These are phyloP conservation scores for Coniella vitis DNA, from an alignment of 2,329 filamentous ascomycete species.

Conservation along the genomic window DNA sequence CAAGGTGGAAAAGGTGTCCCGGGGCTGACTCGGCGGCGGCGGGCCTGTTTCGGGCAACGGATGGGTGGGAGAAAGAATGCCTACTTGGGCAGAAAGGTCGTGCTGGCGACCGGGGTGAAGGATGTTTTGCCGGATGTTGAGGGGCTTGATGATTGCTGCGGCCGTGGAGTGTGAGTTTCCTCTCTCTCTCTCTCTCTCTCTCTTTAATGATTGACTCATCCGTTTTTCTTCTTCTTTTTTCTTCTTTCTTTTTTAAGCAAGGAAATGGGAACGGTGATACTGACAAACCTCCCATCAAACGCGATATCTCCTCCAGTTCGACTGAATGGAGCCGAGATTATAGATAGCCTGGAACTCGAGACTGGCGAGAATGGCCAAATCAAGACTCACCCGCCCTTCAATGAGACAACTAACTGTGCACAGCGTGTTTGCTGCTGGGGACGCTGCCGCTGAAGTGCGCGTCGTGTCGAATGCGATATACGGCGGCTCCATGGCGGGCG, in stretches of 20 bases:
- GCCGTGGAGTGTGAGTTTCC: constrained; percentile 36
- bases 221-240: too few relatives aligned
- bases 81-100: constrained; percentile 45
- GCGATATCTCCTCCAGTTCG: constrained; percentile 1
- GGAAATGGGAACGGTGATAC: too few relatives aligned
- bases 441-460: constrained; percentile 5
- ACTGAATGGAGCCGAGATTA: constrained; percentile 8
- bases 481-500: constrained; percentile 3
- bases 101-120: constrained; percentile 46
- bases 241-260: too few relatives aligned
- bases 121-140: constrained; percentile 45
- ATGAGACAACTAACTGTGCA: constrained; percentile 12
- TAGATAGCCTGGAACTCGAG: constrained; percentile 4
- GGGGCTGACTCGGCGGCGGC: too few relatives aligned
- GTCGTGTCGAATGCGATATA: constrained; percentile 8
- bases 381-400: constrained; percentile 3
- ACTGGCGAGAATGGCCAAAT: constrained; percentile 8
- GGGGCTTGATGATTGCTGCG: constrained; percentile 52
- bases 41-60: constrained; percentile 23
- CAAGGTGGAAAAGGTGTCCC: constrained; percentile 18
- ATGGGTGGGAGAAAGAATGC: constrained; percentile 31
- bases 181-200: constrained; percentile 27
- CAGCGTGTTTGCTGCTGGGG: constrained; percentile 13
- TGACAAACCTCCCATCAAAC: background rate
- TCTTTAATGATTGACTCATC: too few relatives aligned